A percentile compares a stretch with the other conserved stretches of the same genome.
Conservation (phyloP, 2,329 filamentous ascomycete genomes). For the Penicillium paneum region DNA sequence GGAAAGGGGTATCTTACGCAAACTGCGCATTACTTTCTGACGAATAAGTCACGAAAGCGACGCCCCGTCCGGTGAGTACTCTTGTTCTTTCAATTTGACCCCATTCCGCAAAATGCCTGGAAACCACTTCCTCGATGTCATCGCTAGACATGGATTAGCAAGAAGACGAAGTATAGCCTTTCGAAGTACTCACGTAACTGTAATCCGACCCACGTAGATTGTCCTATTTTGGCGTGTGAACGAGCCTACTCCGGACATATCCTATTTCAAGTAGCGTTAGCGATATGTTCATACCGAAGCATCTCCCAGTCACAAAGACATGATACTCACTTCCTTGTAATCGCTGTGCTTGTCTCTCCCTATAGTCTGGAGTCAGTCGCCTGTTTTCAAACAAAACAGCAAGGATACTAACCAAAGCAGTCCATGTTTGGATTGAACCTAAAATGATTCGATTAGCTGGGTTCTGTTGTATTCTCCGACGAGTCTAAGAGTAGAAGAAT, state of each 20-base stretch:
- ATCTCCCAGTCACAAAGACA: background rate
- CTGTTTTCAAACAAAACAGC: background rate
- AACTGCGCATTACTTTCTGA: slow-evolving; percentile 90
- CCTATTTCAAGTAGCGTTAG: slow-evolving; percentile 3
- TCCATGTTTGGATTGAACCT: slow-evolving; percentile 86
- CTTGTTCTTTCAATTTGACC: slow-evolving; percentile 79
- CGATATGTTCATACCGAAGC: background rate
- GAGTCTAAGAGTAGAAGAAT: background rate
- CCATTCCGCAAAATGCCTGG: slow-evolving; percentile 95
- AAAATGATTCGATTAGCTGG: background rate
- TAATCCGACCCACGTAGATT: slow-evolving; percentile 78
- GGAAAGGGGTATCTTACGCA: slow-evolving; percentile 49
- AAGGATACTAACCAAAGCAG: slow-evolving; percentile 91
- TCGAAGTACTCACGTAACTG: background rate
- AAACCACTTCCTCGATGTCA: slow-evolving; percentile 90
- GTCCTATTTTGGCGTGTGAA: slow-evolving; percentile 91
- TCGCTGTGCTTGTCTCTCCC: slow-evolving; percentile 21
- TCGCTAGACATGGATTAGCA: slow-evolving; percentile 55
- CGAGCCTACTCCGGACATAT: slow-evolving; percentile 89
- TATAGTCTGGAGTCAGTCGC: background rate
- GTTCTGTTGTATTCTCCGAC: background rate
- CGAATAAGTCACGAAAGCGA: slow-evolving; percentile 81
- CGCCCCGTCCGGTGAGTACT: slow-evolving; percentile 82
- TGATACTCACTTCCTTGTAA: slow-evolving; percentile 17
- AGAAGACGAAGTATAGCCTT: background rate